Percentiles rank a stretch among this genome's conserved stretches.
phyloP scores from a whole-genome alignment of 768 basidiomycete species.

The Tulasnella sp. region DNA sequence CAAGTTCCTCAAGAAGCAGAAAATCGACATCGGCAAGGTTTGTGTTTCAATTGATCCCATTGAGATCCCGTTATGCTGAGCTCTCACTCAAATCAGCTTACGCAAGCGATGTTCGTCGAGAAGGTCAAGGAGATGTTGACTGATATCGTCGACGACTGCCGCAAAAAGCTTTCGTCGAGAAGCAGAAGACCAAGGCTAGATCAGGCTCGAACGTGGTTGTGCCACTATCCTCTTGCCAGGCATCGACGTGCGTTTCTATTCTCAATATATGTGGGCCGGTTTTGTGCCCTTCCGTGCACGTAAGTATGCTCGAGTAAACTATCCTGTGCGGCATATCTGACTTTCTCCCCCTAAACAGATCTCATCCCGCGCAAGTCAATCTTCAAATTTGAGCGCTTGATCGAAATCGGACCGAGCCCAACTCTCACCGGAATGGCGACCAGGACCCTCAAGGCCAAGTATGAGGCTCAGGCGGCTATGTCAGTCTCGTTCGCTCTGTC shows the following conservation, averaged over 20 bases:
- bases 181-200: slow-evolving; percentile 70
- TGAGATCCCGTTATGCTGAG: background rate
- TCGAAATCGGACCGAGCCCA: no score
- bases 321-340: background rate
- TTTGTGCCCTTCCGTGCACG: slow-evolving; percentile 95
- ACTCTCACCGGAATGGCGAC: slow-evolving; percentile 92
- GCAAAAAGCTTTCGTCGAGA: slow-evolving; percentile 60
- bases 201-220: slow-evolving; percentile 92
- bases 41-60: background rate
- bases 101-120: slow-evolving; percentile 77
- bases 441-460: no score
- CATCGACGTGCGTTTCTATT: slow-evolving; percentile 99
- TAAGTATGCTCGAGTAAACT: slow-evolving; percentile 32
- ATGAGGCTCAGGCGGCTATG: slow-evolving; percentile 72
- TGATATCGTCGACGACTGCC: slow-evolving; percentile 80
- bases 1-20: slow-evolving; percentile 90
- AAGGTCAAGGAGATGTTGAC: slow-evolving; percentile 93
- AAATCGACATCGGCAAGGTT: no score
- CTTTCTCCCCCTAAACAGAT: slow-evolving; percentile 36
- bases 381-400: slow-evolving; percentile 82
- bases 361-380: slow-evolving; percentile 76
- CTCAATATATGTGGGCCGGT: slow-evolving; percentile 97
- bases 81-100: slow-evolving; percentile 45
- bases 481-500: slow-evolving; percentile 64
- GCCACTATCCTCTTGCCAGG: slow-evolving; percentile 92